Evolutionary conservation across 345 rosid genomes (phyloP).

Genomic region (Laguncularia racemosa): DNA sequence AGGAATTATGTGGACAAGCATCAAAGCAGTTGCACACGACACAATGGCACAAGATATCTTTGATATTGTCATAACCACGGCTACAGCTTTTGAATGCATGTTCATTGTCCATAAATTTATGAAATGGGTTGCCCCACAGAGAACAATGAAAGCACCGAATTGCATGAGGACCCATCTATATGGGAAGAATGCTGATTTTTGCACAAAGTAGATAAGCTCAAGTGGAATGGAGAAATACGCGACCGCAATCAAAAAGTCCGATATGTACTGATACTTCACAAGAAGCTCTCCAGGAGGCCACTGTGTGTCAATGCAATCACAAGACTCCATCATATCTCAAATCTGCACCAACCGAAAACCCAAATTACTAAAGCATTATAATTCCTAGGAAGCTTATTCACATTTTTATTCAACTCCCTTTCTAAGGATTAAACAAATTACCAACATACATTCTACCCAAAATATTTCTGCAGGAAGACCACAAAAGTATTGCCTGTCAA

Average conservation of each 20-base stretch:
- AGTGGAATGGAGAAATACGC: constrained; percentile 94
- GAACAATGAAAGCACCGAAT: constrained; percentile 90
- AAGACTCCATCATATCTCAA: constrained; percentile 49
- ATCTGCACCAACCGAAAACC: constrained; percentile 12
- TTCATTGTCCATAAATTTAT: constrained; percentile 81
- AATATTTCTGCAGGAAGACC: too few species aligned
- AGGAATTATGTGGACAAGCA: constrained; percentile 87
- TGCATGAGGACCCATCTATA: constrained; percentile 97
- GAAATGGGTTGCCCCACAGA: constrained; percentile 93
- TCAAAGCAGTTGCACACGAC: constrained; percentile 83
- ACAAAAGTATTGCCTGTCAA: too few species aligned
- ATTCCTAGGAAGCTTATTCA: too few species aligned
- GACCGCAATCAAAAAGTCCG: constrained; percentile 75
- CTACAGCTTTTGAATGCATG: constrained; percentile 77
- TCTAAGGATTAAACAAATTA: too few species aligned
- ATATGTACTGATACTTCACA: constrained; percentile 84
- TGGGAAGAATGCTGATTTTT: constrained; percentile 84
- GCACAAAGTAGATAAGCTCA: constrained; percentile 83
- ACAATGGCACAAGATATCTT: constrained; percentile 84
- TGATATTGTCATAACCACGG: constrained; percentile 70
- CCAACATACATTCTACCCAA: too few species aligned
- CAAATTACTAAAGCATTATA: too few species aligned
- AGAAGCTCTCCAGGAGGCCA: constrained; percentile 76
- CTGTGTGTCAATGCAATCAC: constrained; percentile 73
- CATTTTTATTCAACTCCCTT: too few species aligned